Percentiles rank a stretch among this genome's conserved stretches.
Conservation (phyloP, 2,329 filamentous ascomycete genomes). For the Curvularia spicifera region DNA sequence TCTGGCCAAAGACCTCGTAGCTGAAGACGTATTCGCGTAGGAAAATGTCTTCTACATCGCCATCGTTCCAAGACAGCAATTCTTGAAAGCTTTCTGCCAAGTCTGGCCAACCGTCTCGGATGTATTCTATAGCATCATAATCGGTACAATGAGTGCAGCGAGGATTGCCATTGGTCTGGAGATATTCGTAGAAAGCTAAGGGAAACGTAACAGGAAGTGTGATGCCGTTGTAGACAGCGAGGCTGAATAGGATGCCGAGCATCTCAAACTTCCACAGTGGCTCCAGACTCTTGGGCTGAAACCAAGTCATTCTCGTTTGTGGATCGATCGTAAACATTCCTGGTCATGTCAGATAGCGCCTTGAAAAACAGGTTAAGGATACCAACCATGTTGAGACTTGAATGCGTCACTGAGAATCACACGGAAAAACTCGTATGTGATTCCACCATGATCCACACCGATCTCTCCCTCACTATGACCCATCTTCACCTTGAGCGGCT, state of each 20-base stretch:
- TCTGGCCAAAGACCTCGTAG: slow-evolving; percentile 62
- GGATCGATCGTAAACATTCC: slow-evolving; percentile 79
- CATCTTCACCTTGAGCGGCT: slow-evolving; percentile 86
- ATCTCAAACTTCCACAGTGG: slow-evolving; percentile 91
- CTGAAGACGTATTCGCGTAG: slow-evolving; percentile 87
- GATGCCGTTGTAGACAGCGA: slow-evolving; percentile 92
- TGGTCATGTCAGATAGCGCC: slow-evolving; percentile 29
- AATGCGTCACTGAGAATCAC: slow-evolving; percentile 81
- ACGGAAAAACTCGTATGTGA: slow-evolving; percentile 96
- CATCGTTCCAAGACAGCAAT: slow-evolving; percentile 80
- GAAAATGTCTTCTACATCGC: slow-evolving; percentile 81
- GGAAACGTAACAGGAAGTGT: slow-evolving; percentile 92
- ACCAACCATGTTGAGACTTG: slow-evolving; percentile 72
- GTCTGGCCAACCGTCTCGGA: slow-evolving; percentile 88
- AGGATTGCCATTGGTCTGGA: slow-evolving; percentile 66
- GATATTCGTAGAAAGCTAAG: slow-evolving; percentile 78
- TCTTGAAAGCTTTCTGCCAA: slow-evolving; percentile 75
- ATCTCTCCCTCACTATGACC: slow-evolving; percentile 82
- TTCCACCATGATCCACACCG: slow-evolving; percentile 90
- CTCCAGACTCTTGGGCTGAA: slow-evolving; percentile 80
- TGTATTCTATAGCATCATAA: slow-evolving; percentile 64
- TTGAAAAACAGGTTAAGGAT: not conserved
- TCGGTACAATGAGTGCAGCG: not conserved
- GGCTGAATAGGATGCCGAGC: slow-evolving; percentile 82
- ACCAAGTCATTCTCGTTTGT: slow-evolving; percentile 83